Conservation (phyloP, 768 basidiomycete genomes). For the Calocera cornea region DNA sequence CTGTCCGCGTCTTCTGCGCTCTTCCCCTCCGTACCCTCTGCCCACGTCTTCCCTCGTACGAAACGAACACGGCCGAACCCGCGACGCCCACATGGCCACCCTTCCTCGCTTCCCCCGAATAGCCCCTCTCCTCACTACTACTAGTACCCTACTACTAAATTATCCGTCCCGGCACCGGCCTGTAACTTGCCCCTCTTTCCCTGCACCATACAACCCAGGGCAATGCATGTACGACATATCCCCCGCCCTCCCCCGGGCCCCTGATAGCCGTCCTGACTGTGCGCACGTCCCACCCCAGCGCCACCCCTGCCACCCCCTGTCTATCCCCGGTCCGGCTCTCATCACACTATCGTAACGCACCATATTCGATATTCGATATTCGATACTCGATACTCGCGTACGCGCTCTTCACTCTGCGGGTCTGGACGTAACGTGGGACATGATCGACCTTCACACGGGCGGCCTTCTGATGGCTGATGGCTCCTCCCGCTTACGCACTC, state of each 20-base stretch:
- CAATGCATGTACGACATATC: no score
- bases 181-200: neutral
- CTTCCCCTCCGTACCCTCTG: neutral
- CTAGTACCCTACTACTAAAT: neutral
- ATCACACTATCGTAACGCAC: neutral
- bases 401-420: no score
- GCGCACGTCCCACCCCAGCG: neutral
- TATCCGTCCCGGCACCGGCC: neutral
- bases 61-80: no score
- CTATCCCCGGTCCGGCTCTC: neutral
- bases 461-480: no score
- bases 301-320: neutral
- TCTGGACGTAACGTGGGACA: no score
- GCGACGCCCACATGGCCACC: no score
- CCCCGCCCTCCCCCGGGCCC: neutral
- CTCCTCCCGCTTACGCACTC: no score
- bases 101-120: no score
- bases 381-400: no score
- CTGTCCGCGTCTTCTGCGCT: neutral
- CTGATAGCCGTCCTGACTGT: neutral
- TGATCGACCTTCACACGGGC: no score
- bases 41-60: neutral
- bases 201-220: no score
- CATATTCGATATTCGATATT: no score
- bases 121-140: neutral